Base-by-base conservation (phyloP, 495 filamentous ascomycete species). In the Neurospora sp. region DNA sequence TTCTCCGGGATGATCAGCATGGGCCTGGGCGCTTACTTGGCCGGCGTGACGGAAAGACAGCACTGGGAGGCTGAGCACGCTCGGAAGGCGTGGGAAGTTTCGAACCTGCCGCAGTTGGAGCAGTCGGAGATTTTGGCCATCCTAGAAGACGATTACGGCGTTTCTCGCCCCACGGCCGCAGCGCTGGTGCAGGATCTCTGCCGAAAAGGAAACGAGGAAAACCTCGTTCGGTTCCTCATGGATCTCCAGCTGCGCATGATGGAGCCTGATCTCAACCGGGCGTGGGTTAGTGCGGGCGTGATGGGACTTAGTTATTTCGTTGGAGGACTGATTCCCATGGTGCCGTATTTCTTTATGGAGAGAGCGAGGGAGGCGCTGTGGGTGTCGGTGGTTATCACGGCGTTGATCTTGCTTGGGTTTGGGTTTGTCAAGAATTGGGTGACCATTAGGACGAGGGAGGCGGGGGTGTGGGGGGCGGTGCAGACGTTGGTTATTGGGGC, bases 11-110 rank as follows among this genome's bases (percentile, higher is more conserved):
- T 85, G 22, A 88, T 91, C 69, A 86, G 82, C 8, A 91, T 91
- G 89, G 89, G 89, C 0, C 78, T 91, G 3, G 89, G 89, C 46
- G 89, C 86, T 27, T 91, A 86, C 73, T 76, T 88, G 8, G 86
- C 86, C 8, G 80, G 84, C 14, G 78, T 81, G 12, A 88, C 83
- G 4, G 86, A 88, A 35, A 69, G 77, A 41, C 79, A 85, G 40
- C 83, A 83, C 74, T 88, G 86, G 76, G 76, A 80, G 39, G 76
- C 80, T 31, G 87, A 88, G 74, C 77, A 85, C 73, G 71, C 71
- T n/a, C 78, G 85, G 20, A 85, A 87, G 77, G 44, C 71, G 6
- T 61, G 74, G 16, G 85, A 87, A 70, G 83, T 88, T 10, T 73
- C 74, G 14, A 77, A 78, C 31, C 73, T 74, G 39, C 85, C 86